Evolutionary conservation across 768 basidiomycete species (phyloP), one percentile per base, ranked within the genome.

Genomic region (Amanita pallidorosea): DNA sequence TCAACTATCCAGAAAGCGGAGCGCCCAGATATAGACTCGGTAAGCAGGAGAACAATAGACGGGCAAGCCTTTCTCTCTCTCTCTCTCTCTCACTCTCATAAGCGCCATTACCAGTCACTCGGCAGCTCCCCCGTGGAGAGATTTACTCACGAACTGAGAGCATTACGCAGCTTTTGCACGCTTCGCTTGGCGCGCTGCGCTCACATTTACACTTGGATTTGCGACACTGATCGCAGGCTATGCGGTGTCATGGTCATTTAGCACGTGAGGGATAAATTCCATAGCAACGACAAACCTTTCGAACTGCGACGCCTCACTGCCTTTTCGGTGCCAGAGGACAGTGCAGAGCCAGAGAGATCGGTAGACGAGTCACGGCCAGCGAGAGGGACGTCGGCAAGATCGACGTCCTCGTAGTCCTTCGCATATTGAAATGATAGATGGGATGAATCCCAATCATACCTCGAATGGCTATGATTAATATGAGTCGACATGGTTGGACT

Each of bases 171-270:
- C 78, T 86, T 61, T 83, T 82, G 68, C 88, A 92, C 17, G 82
- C 78, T 53, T 83, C 77, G 35, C 69, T 74, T 33, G 75, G 70
- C 11, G 67, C 65, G 8, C 76, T 54, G 33, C 85, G 80, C 65
- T 90, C 89, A 65, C 89, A 91, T 67, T 90, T 90, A 72, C 89
- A 91, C 61, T 90, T 90, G 60, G 81, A 85, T 65, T 91, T 91
- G 51, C 88, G 78, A 64, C 89, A 91, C 60, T 90, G 87, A 66
- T 91, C 88, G 67, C 88, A 92, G 20, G 89, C 88, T 85, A 49
- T 33, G 45, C 44, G 31, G 52, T 57, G 36, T 34, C 31, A 46
- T 45, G 20, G 29, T 29, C 9, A 17, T 5, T 27, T 33, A 13
- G 33, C 33, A 43, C 23, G 15, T 37, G 33, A 15, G 36, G 44